A percentile compares a stretch with the other conserved stretches of the same genome.
Conservation (phyloP, 2,329 filamentous ascomycete species). For the Chaetomium sp. region DNA sequence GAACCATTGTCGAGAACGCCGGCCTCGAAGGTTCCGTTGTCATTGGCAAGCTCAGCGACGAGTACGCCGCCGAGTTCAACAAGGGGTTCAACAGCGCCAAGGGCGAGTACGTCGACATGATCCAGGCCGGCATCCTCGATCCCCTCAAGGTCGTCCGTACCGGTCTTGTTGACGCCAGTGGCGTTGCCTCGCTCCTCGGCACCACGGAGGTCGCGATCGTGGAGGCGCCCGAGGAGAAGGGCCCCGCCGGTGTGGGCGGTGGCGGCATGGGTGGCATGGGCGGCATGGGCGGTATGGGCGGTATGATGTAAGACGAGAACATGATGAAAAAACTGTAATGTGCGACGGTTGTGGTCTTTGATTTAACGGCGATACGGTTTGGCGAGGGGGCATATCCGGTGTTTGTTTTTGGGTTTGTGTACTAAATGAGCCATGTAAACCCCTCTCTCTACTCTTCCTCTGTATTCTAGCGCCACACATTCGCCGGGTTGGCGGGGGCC, state of each 20-base stretch:
- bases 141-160: slow-evolving; percentile 99
- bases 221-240: slow-evolving; percentile 90
- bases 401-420: slow-evolving; percentile 39
- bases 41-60: slow-evolving; percentile 95
- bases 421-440: slow-evolving; percentile 34
- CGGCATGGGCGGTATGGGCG: slow-evolving; percentile 37
- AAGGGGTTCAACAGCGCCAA: slow-evolving; percentile 94
- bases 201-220: slow-evolving; percentile 98
- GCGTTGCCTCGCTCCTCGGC: slow-evolving; percentile 92
- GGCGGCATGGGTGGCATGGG: slow-evolving; percentile 62
- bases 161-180: slow-evolving; percentile 86
- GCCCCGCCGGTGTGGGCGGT: slow-evolving; percentile 44
- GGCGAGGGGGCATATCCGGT: slow-evolving; percentile 40
- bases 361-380: slow-evolving; percentile 32
- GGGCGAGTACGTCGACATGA: slow-evolving; percentile 99
- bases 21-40: slow-evolving; percentile 93
- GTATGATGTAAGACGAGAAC: slow-evolving; percentile 45
- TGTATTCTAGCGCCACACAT: slow-evolving; percentile 26
- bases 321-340: slow-evolving; percentile 11
- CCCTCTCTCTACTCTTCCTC: slow-evolving; percentile 30
- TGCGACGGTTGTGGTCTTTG: slow-evolving; percentile 17
- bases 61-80: slow-evolving; percentile 90
- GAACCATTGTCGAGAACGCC: slow-evolving; percentile 96
- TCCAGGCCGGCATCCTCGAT: slow-evolving; percentile 90
- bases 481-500: slow-evolving; percentile 14